phyloP scores from a whole-genome alignment of 345 rosid genomes.

The Syzygium aqueum region DNA sequence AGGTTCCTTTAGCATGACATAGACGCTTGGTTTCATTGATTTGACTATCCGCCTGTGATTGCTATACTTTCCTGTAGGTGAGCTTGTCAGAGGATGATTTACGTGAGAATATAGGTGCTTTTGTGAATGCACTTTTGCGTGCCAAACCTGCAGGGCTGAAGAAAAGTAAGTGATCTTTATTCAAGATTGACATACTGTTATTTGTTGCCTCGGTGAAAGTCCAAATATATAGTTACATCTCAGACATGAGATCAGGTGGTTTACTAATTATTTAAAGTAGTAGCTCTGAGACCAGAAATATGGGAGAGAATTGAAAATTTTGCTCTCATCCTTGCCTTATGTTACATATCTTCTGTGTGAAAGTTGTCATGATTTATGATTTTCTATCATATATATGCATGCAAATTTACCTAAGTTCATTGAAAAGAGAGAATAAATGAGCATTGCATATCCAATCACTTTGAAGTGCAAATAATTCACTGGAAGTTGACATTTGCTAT shows the following conservation, averaged over 20 bases:
- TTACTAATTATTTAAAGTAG: not conserved
- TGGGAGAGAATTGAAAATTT: not conserved
- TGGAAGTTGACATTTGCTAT: not conserved
- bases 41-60: not conserved
- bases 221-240: not conserved
- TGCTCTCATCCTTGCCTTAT: not conserved
- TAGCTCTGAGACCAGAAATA: not conserved
- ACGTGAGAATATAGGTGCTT: conserved; percentile 84
- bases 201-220: not conserved
- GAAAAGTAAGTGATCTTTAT: conserved; percentile 50
- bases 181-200: not conserved
- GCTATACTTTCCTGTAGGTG: conserved; percentile 27
- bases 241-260: not conserved
- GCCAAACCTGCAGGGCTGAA: conserved; percentile 96
- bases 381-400: not conserved
- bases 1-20: not conserved
- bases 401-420: not conserved
- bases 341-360: not conserved
- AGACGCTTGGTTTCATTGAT: not conserved
- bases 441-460: not conserved
- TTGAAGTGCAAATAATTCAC: not conserved
- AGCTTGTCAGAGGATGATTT: conserved; percentile 63
- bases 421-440: not conserved
- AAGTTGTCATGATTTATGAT: not conserved
- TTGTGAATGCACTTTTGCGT: conserved; percentile 78